Evolutionary conservation across 768 basidiomycete genomes (phyloP).

Genomic region (Serendipita indica): DNA sequence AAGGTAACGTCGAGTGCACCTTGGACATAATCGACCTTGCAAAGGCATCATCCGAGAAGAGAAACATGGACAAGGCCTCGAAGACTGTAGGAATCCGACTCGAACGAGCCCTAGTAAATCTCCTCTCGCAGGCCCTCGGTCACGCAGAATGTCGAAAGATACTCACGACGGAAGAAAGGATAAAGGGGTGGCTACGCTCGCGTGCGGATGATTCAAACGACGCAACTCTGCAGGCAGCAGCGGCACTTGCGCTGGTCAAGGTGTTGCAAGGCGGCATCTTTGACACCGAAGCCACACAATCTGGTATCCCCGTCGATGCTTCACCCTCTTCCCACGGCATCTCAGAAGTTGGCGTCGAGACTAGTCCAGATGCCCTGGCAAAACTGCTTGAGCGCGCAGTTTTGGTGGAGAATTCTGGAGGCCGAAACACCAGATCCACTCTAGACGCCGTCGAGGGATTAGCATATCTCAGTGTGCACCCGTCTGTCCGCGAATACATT

Average conservation of each 20-base stretch:
- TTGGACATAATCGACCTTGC: slow-evolving; percentile 58
- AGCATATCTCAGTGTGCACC: slow-evolving; percentile 60
- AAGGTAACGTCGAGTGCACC: slow-evolving; percentile 48
- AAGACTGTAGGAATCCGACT: slow-evolving; percentile 20
- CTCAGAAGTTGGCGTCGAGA: background rate
- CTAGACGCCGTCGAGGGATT: slow-evolving; percentile 68
- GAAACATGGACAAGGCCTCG: background rate
- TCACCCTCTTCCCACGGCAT: background rate
- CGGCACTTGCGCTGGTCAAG: slow-evolving; percentile 9
- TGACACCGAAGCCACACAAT: slow-evolving; percentile 1
- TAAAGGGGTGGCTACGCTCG: slow-evolving; percentile 19
- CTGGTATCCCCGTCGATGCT: background rate
- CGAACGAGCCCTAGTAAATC: slow-evolving; percentile 47
- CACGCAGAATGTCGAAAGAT: slow-evolving; percentile 56
- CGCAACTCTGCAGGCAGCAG: background rate
- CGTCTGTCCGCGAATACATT: slow-evolving; percentile 46
- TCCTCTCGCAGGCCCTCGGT: slow-evolving; percentile 62
- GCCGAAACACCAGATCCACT: slow-evolving; percentile 4
- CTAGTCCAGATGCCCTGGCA: background rate
- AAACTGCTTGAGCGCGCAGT: slow-evolving; percentile 7
- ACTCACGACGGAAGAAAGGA: slow-evolving; percentile 31
- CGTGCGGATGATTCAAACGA: slow-evolving; percentile 35
- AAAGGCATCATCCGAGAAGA: slow-evolving; percentile 28
- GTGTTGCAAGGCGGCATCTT: slow-evolving; percentile 3
- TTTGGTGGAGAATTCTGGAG: slow-evolving; percentile 10